Evolutionary conservation across 257 asterid species (phyloP).

Genomic region (Nicotiana sylvestris): DNA sequence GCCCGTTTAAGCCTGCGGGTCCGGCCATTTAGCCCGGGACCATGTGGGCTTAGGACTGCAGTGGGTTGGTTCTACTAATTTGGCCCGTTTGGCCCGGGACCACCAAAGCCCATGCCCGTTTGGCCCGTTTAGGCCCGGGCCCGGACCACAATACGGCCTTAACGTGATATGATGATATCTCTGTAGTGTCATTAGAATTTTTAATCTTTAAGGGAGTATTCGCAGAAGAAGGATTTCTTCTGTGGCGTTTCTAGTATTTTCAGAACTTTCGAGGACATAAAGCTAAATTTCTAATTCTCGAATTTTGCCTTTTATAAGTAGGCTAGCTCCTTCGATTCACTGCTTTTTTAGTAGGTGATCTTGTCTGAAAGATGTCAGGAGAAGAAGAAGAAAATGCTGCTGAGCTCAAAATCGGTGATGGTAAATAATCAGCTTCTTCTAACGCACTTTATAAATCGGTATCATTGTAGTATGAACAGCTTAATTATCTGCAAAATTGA

Average conservation of each 20-base stretch:
- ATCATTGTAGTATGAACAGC: neutral
- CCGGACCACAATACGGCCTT: no score
- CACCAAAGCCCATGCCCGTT: no score
- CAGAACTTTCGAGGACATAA: neutral
- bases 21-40: no score
- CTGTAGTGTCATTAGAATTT: no score
- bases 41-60: no score
- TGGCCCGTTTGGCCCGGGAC: no score
- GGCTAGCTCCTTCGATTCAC: neutral
- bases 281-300: neutral
- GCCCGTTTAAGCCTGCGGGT: no score
- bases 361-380: conserved; percentile 37
- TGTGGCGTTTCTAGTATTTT: neutral
- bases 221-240: neutral
- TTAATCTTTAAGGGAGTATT: no score
- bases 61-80: no score
- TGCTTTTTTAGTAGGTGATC: neutral
- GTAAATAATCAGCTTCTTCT: conserved; percentile 26
- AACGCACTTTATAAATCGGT: neutral
- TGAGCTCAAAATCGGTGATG: conserved; percentile 82
- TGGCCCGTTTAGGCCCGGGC: no score
- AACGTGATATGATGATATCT: no score
- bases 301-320: neutral
- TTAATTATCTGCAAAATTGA: neutral
- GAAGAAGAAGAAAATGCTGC: conserved; percentile 90